phyloP scores from a whole-genome alignment of 352 stramenopile species.

The Blastocystis hominis region DNA sequence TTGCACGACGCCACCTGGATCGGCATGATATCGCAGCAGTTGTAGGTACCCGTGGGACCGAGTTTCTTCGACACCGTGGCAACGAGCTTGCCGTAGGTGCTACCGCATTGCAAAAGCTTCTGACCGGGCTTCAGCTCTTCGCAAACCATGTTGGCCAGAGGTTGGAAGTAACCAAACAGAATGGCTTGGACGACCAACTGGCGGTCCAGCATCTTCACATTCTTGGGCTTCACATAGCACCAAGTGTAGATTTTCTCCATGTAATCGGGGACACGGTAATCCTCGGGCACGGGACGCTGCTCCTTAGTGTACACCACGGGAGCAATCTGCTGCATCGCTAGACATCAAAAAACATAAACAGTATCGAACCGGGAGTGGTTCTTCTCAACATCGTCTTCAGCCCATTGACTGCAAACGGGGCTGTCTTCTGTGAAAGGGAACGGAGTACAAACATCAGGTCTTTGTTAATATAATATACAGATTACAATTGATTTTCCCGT shows the following conservation, averaged over 20 bases:
- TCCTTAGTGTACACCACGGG: slow-evolving; percentile 50
- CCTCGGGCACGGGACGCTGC: slow-evolving; percentile 27
- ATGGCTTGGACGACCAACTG: slow-evolving; percentile 45
- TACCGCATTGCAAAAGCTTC: slow-evolving; percentile 37
- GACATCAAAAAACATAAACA: background rate
- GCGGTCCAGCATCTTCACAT: slow-evolving; percentile 55
- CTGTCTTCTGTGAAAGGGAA: slow-evolving; percentile 21
- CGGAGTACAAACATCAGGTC: no score
- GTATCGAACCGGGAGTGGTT: background rate
- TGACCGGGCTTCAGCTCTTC: slow-evolving; percentile 24
- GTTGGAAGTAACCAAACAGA: slow-evolving; percentile 56
- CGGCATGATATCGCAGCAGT: slow-evolving; percentile 52
- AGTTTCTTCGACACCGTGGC: slow-evolving; percentile 45
- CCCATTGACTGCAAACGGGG: background rate
- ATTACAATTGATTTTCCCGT: no score
- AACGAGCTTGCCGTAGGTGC: slow-evolving; percentile 33
- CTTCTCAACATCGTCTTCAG: background rate
- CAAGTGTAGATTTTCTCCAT: slow-evolving; percentile 57
- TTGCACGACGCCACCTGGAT: slow-evolving; percentile 53
- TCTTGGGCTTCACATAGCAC: slow-evolving; percentile 54
- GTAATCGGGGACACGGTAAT: slow-evolving; percentile 39
- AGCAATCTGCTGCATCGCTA: slow-evolving; percentile 34
- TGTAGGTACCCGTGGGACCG: slow-evolving; percentile 39
- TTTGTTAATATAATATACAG: no score
- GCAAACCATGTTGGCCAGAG: slow-evolving; percentile 50